Evolutionary conservation across 2,329 filamentous ascomycete genomes (phyloP), one percentile per base, ranked within the genome.

Genomic region (Rhynchosporium agropyri): DNA sequence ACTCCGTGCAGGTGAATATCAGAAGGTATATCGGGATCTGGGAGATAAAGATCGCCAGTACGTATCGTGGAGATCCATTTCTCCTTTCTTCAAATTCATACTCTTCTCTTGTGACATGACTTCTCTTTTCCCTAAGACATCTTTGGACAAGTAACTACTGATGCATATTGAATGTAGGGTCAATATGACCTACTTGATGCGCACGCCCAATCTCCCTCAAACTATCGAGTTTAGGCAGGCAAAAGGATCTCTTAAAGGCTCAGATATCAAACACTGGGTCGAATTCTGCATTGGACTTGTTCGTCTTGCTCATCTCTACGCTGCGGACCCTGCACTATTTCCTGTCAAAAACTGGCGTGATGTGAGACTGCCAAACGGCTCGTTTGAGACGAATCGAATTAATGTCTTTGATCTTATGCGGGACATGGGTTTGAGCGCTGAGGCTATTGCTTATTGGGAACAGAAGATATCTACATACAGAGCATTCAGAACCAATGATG

Each of bases 171-270:
- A 5, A 5, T 36, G 9, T 10, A 36, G 33, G 9, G 67, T 69
- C 1, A 72, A 70, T 54, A 68, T 71, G 15, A 64, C 54, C 3
- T n/a, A 38, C n/a, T 9, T 36, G 43, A 43, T 38, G 61, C 62
- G 58, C 29, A 43, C 20, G 15, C 43, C 51, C 4, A 3, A 13
- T 4, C 45, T 31, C n/a, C 61, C 68, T 26, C 48, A 49, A 50
- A 70, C 69, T 1, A 64, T 71, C 20, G 68, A 72, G 20, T 72
- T 72, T 38, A 66, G 71, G 36, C 69, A 72, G 57, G 67, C 67
- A 3, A 63, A 62, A 10, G 67, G 70, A 1, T 61, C 67, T 3
- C 64, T 72, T 2, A 46, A 64, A 26, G 9, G 46, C n/a, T 42
- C 57, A 4, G 63, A 70, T 46, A 63, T 72, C 13, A 45, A 28